Percentiles rank a stretch among this genome's conserved stretches.
These are phyloP conservation scores for Sonneratia alba DNA, from an alignment of 345 rosid genomes.

Conservation along the genomic window DNA sequence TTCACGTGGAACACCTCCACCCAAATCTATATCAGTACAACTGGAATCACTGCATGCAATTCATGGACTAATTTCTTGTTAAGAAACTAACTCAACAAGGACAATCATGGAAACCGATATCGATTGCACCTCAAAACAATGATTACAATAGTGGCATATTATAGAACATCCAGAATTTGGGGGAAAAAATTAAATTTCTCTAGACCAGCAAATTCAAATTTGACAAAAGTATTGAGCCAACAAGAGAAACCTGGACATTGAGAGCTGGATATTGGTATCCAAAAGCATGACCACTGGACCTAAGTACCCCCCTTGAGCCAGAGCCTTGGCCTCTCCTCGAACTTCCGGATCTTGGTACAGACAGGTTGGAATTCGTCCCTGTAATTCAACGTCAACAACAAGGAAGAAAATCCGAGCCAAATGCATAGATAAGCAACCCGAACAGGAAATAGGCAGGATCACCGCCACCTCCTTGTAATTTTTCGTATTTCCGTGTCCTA, in stretches of 20 bases:
- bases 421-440: background rate
- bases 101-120: background rate
- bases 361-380: slow-evolving; percentile 32
- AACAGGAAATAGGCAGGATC: background rate
- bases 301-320: slow-evolving; percentile 32
- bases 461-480: background rate
- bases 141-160: background rate
- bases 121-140: too few relatives aligned
- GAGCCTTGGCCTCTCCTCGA: slow-evolving; percentile 29
- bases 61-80: background rate
- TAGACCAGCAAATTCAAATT: background rate
- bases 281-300: slow-evolving; percentile 23
- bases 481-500: background rate
- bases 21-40: background rate
- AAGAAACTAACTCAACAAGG: background rate
- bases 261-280: slow-evolving; percentile 42
- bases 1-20: background rate
- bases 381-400: slow-evolving; percentile 14
- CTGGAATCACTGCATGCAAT: background rate
- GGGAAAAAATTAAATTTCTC: background rate
- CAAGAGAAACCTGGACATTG: slow-evolving; percentile 33
- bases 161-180: background rate
- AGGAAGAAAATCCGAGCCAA: background rate
- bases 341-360: slow-evolving; percentile 26
- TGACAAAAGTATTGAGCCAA: background rate